Evolutionary conservation across 768 basidiomycete species (phyloP).

Genomic region (Pholiota conissans): DNA sequence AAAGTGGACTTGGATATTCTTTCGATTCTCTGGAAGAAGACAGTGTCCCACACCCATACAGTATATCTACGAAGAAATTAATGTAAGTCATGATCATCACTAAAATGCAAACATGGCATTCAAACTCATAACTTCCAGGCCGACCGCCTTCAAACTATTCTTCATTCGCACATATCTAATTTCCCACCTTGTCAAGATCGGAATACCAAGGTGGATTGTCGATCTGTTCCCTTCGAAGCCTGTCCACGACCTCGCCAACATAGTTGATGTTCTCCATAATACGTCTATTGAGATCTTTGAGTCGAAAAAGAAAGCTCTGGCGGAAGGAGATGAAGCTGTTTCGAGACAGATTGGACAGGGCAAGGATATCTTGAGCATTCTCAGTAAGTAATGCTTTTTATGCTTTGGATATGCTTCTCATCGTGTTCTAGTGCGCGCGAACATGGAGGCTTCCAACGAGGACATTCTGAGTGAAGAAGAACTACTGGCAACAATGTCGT

Average conservation of each 20-base stretch:
- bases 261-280: slow-evolving; percentile 35
- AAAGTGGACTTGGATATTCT: slow-evolving; percentile 44
- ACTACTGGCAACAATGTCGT: slow-evolving; percentile 38
- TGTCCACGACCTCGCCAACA: slow-evolving; percentile 29
- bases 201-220: slow-evolving; percentile 27
- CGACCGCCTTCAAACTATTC: slow-evolving; percentile 14
- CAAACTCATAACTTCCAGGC: slow-evolving; percentile 11
- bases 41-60: slow-evolving; percentile 27
- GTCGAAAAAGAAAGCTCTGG: slow-evolving; percentile 35
- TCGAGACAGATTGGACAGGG: slow-evolving; percentile 34
- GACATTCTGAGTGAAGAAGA: slow-evolving; percentile 35
- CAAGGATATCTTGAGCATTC: slow-evolving; percentile 47
- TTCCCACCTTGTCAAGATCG: slow-evolving; percentile 25
- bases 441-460: slow-evolving; percentile 30
- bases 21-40: slow-evolving; percentile 38
- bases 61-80: slow-evolving; percentile 15
- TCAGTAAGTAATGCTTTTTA: slow-evolving; percentile 30
- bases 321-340: slow-evolving; percentile 35
- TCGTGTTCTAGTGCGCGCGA: slow-evolving; percentile 36
- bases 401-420: not conserved
- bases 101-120: not conserved
- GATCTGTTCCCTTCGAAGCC: slow-evolving; percentile 29
- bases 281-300: slow-evolving; percentile 35
- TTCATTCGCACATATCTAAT: slow-evolving; percentile 21
- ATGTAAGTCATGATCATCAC: not conserved